A percentile compares a stretch with the other conserved stretches of the same genome.
Evolutionary conservation across 2,329 filamentous ascomycete genomes (phyloP).

Genomic region (Phymatotrichopsis omnivora): DNA sequence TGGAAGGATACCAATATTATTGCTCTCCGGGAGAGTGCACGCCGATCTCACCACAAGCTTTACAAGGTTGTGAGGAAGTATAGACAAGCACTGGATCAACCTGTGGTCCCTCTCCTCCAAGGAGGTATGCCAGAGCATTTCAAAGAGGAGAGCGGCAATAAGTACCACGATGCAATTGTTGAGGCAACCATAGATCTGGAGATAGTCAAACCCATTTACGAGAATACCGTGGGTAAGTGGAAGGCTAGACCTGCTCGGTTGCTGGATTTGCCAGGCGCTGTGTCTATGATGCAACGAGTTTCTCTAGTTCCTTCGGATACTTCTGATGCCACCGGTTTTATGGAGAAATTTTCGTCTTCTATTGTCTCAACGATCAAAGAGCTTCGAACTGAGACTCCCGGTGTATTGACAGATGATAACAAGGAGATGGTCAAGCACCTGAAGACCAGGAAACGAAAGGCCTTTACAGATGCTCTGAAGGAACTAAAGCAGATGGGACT

Average conservation of each 20-base stretch:
- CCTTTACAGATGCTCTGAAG: constrained; percentile 81
- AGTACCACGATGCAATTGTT: not conserved
- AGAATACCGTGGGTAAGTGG: constrained; percentile 33
- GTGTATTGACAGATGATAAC: constrained; percentile 74
- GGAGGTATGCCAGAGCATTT: constrained; percentile 49
- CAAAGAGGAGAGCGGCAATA: constrained; percentile 19
- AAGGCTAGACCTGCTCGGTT: constrained; percentile 48
- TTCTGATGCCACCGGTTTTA: constrained; percentile 48
- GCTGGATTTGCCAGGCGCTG: constrained; percentile 57
- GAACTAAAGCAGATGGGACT: constrained; percentile 81
- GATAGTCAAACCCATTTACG: constrained; percentile 18
- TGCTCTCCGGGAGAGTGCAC: constrained; percentile 77
- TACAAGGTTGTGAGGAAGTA: constrained; percentile 90
- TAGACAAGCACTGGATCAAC: constrained; percentile 63
- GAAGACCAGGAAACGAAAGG: constrained; percentile 77
- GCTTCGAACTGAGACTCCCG: constrained; percentile 74
- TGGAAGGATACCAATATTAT: constrained; percentile 98
- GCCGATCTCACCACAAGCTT: constrained; percentile 80
- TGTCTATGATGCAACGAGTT: constrained; percentile 62
- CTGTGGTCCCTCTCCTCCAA: constrained; percentile 56
- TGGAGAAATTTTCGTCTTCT: constrained; percentile 59
- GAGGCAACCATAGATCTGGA: constrained; percentile 2
- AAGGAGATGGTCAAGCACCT: constrained; percentile 75
- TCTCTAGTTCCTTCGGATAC: constrained; percentile 44
- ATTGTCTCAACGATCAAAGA: constrained; percentile 59